Base-by-base conservation (phyloP, 2,329 filamentous ascomycete genomes). In the Diplodia seriata region DNA sequence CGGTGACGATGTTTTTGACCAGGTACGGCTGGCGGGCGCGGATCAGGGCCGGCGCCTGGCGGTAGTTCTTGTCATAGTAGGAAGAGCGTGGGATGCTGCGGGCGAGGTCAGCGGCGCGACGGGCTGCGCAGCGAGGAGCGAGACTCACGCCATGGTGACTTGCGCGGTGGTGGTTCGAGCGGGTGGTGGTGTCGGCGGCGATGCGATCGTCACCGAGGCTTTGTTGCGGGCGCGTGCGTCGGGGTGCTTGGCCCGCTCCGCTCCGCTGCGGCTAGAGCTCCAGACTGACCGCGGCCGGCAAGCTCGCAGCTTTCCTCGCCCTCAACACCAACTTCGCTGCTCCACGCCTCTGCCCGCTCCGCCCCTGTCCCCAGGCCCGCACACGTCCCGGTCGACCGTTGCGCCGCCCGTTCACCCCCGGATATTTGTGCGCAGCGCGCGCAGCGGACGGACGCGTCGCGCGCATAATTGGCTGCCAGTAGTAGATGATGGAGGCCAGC, bases 1-100 rank as follows among this genome's bases (percentile, higher is more conserved):
- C 95, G 0, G 93, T 93, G 69, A 94, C 74, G 33, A 90, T 86
- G 81, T 99, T 99, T 84, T 91, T 96, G 80, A 97, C 82, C 50
- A 99, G 86, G 79, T 96, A 99, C 61, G 95, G 95, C 74, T 92
- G 89, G 74, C 96, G 90, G 67, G 95, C 94, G 76, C 95, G 92
- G 78, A 97, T 90, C 71, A 99, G 89, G 67, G 96, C 92, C 59
- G 93, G 90, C 70, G 92, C 91, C 80, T 96, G 93, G 72, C 91
- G 90, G 82, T 91, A 91, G 76, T 91, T 86, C 77, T 90, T 89
- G 81, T 97, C 92, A 85, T 98, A 99, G 86, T 99, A 99, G 72
- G 92, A 93, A 38, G 90, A 91, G 75, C 84, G 82, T 62, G 89
- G 89, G 76, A 89, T 81, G 70, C 86, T 88, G 70, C 54, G 70